Evolutionary conservation across 1,284 basidiomycete genomes (phyloP).

Genomic region (Puccinia sorghi): DNA sequence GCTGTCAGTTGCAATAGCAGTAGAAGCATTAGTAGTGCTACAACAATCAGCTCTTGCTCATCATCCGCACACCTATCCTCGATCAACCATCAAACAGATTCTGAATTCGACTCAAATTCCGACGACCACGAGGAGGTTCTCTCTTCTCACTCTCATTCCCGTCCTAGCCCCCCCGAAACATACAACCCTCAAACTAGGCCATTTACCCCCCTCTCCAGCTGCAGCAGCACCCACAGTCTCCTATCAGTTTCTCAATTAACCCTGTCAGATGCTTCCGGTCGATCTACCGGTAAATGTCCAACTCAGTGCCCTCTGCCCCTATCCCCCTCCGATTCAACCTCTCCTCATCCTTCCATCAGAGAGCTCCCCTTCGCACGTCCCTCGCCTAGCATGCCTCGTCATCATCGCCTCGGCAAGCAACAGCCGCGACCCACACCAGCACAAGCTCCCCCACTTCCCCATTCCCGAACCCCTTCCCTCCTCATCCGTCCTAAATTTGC

Average conservation of each 20-base stretch:
- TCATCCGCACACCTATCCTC: background rate
- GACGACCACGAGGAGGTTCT: slow-evolving; percentile 32
- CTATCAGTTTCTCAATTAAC: background rate
- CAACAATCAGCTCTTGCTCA: background rate
- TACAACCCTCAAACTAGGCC: background rate
- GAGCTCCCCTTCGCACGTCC: slow-evolving; percentile 25
- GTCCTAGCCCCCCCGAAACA: background rate
- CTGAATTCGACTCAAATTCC: background rate
- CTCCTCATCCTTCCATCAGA: background rate
- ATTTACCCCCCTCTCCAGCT: background rate
- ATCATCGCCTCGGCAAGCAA: background rate
- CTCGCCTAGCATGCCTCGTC: background rate
- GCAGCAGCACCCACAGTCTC: background rate
- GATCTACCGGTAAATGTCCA: background rate
- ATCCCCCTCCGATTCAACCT: background rate
- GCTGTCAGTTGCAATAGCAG: too few relatives aligned
- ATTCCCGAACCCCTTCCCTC: slow-evolving; percentile 19
- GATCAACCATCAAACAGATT: background rate
- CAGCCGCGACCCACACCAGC: background rate
- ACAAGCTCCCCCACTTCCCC: slow-evolving; percentile 18
- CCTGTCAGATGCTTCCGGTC: background rate
- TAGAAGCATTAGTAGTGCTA: too few relatives aligned
- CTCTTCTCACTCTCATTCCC: background rate
- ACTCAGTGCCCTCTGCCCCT: background rate
- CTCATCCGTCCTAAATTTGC: slow-evolving; percentile 23